Evolutionary conservation across 2,329 filamentous ascomycete species (phyloP).

Genomic region (Monilinia vaccinii-corymbosi): DNA sequence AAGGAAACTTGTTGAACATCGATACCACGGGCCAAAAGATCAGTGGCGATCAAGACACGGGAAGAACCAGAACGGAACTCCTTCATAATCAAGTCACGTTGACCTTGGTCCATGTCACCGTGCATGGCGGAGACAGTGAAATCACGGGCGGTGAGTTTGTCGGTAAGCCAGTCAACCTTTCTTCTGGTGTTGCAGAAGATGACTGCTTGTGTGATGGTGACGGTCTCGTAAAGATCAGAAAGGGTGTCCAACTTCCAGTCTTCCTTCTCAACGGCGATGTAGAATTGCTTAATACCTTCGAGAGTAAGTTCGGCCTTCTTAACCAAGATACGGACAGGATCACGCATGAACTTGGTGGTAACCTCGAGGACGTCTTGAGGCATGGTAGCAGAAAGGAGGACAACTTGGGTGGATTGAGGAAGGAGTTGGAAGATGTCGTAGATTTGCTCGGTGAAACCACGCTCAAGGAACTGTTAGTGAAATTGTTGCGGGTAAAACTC

Average conservation of each 20-base stretch:
- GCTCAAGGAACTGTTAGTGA: conserved; percentile 43
- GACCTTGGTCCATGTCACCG: conserved; percentile 96
- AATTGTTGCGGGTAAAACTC: not conserved
- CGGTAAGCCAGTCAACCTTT: conserved; percentile 99
- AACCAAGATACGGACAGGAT: conserved; percentile 96
- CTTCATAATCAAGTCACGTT: conserved; percentile 99
- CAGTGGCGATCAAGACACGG: conserved; percentile 96
- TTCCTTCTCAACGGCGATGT: conserved; percentile 99
- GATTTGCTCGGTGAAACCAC: conserved; percentile 99
- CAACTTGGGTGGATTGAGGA: conserved; percentile 95
- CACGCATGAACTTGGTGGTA: conserved; percentile 99
- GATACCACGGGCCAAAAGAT: conserved; percentile 97
- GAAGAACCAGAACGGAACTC: conserved; percentile 99
- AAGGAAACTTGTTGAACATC: conserved; percentile 99
- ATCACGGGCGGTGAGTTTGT: conserved; percentile 97
- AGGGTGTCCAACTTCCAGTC: conserved; percentile 99
- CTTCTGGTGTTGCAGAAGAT: conserved; percentile 99
- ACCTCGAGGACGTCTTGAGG: conserved; percentile 98
- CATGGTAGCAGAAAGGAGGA: conserved; percentile 96
- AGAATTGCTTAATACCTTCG: conserved; percentile 99
- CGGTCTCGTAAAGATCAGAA: conserved; percentile 96
- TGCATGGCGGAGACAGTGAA: conserved; percentile 99
- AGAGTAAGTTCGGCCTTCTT: conserved; percentile 99
- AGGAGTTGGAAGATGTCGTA: conserved; percentile 99
- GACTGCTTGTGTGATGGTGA: conserved; percentile 98